Evolutionary conservation across 1,284 basidiomycete species (phyloP), one percentile per base, ranked within the genome.

Genomic region (Neonothopanus nambi): DNA sequence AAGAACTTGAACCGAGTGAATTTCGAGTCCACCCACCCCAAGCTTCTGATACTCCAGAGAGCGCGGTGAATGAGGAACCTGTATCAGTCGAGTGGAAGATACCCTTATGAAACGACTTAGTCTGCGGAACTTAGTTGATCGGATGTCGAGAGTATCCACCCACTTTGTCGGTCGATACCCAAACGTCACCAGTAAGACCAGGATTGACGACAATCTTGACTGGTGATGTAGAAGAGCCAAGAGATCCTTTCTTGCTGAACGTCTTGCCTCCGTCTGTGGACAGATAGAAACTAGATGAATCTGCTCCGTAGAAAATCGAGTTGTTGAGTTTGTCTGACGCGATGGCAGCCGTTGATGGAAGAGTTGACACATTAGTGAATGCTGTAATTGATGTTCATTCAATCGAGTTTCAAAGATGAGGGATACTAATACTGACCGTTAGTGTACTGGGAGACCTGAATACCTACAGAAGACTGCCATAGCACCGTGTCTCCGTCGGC

Each of bases 291-390:
- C 67, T 70, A 13, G 72, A 70, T 0, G 73, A 74, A 13, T 77
- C 72, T 12, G 81, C 81, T 28, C 74, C 83, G 59, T 84, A 85
- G 70, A 85, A 84, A 30, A 82, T 63, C 0, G 74, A 68, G 60
- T 80, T 77, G 65, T 76, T 77, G 58, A 72, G 71, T 67, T 84
- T 85, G 67, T 85, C 84, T 2, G 83, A 80, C 5, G 82, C 82
- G 57, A 85, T 84, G 13, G 70, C 73, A 0, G 81, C 76, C 41
- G 67, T 69, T 7, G 77, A 70, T 2, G 82, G 81, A 3, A 87
- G 71, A 9, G 75, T 69, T 1, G 78, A 61, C 36, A 85, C 81
- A 3, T 72, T 59, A 1, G 70, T 66, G 64, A 85, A 85, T 2
- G 78, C 51, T 44, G 12, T 1, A 15, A n/a, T n/a, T 45, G 15